Percentiles rank a stretch among this genome's conserved stretches.
phyloP scores from a whole-genome alignment of 495 filamentous ascomycete species.

The Penicillium soppii region DNA sequence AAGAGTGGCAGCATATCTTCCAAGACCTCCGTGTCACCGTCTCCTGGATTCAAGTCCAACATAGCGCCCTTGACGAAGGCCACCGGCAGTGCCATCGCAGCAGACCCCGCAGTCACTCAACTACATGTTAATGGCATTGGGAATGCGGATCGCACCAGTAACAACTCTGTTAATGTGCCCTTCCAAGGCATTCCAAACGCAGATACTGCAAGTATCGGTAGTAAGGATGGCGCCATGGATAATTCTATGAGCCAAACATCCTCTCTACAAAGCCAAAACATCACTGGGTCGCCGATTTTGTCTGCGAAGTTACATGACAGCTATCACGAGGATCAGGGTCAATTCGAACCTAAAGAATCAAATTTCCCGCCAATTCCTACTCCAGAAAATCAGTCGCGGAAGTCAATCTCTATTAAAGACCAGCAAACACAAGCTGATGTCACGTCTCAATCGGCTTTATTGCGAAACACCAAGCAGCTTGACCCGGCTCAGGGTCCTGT shows the following conservation, averaged over 20 bases:
- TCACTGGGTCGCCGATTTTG: conserved; percentile 36
- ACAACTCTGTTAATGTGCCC: conserved; percentile 34
- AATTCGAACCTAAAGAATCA: conserved; percentile 18
- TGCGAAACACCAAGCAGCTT: conserved; percentile 25
- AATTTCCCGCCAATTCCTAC: conserved; percentile 17
- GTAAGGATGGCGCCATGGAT: conserved; percentile 30
- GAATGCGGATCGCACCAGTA: conserved; percentile 30
- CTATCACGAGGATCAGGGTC: conserved; percentile 22
- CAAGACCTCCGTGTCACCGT: conserved; percentile 50
- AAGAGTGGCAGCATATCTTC: conserved; percentile 53
- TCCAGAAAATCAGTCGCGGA: conserved; percentile 25
- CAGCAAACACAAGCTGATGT: conserved; percentile 27
- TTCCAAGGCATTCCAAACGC: conserved; percentile 25
- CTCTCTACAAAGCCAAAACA: conserved; percentile 29
- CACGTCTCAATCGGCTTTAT: conserved; percentile 13
- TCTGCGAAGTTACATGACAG: conserved; percentile 29
- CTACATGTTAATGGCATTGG: conserved; percentile 58
- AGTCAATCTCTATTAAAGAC: conserved; percentile 20
- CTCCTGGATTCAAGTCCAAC: conserved; percentile 35
- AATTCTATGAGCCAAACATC: conserved; percentile 29
- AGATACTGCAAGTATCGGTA: conserved; percentile 32
- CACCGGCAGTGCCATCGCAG: conserved; percentile 34
- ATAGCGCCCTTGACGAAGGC: conserved; percentile 48
- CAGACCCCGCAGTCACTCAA: conserved; percentile 50
- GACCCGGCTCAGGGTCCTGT: conserved; percentile 24